These are phyloP conservation scores for Rhizopogon rudus DNA, from an alignment of 768 basidiomycete genomes.

Conservation along the genomic window DNA sequence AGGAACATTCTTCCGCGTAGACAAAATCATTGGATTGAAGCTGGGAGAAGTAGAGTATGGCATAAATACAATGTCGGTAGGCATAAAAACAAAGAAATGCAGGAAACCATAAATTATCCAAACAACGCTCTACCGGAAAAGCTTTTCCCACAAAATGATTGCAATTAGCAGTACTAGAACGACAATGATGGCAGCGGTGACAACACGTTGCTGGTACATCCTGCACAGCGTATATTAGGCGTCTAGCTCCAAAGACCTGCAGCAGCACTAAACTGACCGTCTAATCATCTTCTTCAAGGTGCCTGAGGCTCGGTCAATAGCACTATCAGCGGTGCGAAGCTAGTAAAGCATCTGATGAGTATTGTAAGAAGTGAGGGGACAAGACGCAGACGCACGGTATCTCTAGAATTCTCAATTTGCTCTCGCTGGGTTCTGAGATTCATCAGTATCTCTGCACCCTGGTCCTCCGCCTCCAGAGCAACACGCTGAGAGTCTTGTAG, in stretches of 20 bases:
- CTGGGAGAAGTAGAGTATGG: conserved; percentile 11
- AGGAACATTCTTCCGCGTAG: conserved; percentile 27
- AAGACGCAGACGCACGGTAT: conserved; percentile 55
- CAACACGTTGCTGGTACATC: conserved; percentile 94
- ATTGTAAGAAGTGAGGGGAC: not conserved
- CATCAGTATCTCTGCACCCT: conserved; percentile 88
- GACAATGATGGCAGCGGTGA: conserved; percentile 81
- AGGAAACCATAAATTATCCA: conserved; percentile 9
- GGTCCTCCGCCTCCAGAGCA: conserved; percentile 93
- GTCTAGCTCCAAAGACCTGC: conserved; percentile 6
- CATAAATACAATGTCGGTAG: conserved; percentile 23
- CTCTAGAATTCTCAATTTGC: conserved; percentile 89
- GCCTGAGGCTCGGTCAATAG: conserved; percentile 86
- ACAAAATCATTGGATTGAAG: not conserved
- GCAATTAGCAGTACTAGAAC: conserved; percentile 82
- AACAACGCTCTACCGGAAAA: conserved; percentile 35
- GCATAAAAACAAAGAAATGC: conserved; percentile 9
- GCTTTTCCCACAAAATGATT: conserved; percentile 78
- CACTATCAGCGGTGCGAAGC: conserved; percentile 82
- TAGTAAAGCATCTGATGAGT: conserved; percentile 23
- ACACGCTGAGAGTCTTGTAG: conserved; percentile 88
- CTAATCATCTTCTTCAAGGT: conserved; percentile 95
- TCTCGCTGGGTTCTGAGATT: conserved; percentile 86
- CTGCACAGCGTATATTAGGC: conserved; percentile 42
- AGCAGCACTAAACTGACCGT: conserved; percentile 51